phyloP scores from a whole-genome alignment of 2,329 filamentous ascomycete genomes.

The Colletotrichum trifolii region DNA sequence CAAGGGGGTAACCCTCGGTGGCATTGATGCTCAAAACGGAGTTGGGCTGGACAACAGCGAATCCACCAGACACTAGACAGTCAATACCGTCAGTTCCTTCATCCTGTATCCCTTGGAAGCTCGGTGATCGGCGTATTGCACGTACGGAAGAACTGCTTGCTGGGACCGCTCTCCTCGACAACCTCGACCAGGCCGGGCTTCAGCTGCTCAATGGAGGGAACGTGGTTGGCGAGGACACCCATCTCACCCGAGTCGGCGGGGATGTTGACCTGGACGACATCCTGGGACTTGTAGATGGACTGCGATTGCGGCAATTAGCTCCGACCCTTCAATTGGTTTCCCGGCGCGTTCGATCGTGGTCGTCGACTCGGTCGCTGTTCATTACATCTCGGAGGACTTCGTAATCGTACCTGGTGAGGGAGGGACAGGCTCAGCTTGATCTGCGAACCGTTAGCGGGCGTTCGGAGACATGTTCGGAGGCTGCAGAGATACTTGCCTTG shows the following conservation, averaged over 20 bases:
- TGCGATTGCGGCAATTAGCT: constrained; percentile 67
- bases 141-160: constrained; percentile 99
- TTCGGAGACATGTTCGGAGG: constrained; percentile 40
- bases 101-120: constrained; percentile 35
- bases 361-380: constrained; percentile 16
- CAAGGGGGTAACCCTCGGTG: constrained; percentile 91
- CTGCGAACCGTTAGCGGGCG: constrained; percentile 53
- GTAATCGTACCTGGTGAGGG: constrained; percentile 90
- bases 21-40: constrained; percentile 98
- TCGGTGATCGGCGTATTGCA: constrained; percentile 43
- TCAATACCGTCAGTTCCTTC: constrained; percentile 32
- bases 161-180: constrained; percentile 87
- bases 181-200: constrained; percentile 96
- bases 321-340: constrained; percentile 43
- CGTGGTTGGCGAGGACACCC: constrained; percentile 99
- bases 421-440: constrained; percentile 98
- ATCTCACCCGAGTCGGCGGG: constrained; percentile 98
- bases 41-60: constrained; percentile 95
- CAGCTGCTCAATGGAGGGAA: constrained; percentile 98
- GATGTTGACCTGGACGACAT: constrained; percentile 96
- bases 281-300: constrained; percentile 76
- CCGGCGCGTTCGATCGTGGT: constrained; percentile 3
- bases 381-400: constrained; percentile 20
- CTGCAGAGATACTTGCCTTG: constrained; percentile 67
- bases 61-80: constrained; percentile 87